A percentile compares a stretch with the other conserved stretches of the same genome.
Evolutionary conservation across 2,329 filamentous ascomycete genomes (phyloP).

Genomic region (Ophiosphaerella korrae): DNA sequence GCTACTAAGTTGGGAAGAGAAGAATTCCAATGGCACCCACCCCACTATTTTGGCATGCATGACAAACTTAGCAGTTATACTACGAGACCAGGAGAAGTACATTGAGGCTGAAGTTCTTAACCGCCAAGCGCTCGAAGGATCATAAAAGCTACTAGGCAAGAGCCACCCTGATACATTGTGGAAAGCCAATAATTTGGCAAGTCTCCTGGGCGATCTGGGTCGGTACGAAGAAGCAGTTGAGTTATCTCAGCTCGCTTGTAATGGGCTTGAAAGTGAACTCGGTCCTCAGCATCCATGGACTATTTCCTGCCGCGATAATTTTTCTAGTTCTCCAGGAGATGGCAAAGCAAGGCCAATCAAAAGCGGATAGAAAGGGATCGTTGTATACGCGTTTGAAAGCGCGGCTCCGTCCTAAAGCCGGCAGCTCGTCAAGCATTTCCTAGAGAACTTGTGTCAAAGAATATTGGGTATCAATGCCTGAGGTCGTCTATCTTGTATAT

Average conservation of each 20-base stretch:
- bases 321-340: neutral
- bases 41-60: neutral
- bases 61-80: neutral
- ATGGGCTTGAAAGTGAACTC: neutral
- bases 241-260: neutral
- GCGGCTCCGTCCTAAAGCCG: too few species aligned
- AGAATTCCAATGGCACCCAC: neutral
- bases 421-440: too few species aligned
- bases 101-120: neutral
- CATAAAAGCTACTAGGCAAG: neutral
- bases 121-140: neutral
- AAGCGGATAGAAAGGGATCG: neutral
- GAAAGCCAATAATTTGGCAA: neutral
- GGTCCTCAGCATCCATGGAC: neutral
- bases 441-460: too few species aligned
- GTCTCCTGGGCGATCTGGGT: neutral
- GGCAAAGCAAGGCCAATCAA: neutral
- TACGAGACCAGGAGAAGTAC: slow-evolving; percentile 1
- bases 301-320: neutral
- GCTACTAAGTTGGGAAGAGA: neutral
- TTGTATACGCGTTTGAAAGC: too few species aligned
- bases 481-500: too few species aligned
- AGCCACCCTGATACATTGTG: neutral
- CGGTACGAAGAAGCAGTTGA: neutral
- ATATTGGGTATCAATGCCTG: too few species aligned